Base-by-base conservation (phyloP, 176 grass and related monocot species). In the Carex scoparia region DNA sequence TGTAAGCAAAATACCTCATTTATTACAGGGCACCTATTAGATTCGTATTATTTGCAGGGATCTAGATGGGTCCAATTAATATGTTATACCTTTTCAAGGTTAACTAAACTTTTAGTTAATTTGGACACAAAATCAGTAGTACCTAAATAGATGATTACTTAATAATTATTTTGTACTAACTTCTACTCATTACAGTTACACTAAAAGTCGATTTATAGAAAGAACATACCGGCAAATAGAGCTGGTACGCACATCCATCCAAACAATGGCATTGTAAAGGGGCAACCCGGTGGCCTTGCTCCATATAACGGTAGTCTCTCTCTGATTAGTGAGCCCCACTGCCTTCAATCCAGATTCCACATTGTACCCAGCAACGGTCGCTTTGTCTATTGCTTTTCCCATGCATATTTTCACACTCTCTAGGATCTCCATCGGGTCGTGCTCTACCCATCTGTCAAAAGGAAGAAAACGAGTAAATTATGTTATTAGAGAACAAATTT, bases 181-280 rank as follows among this genome's bases (percentile, higher is more conserved):
- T 75, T 60, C 16, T 31, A 38, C 65, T 48, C 18, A 76, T 18
- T 32, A 61, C 19, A 18, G 33, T 72, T 5, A 73, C 77, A 57
- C 10, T 87, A 23, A 31, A 80, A 76, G 27, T 76, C 23, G 11
- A 23, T 27, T 56, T 27, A 59, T 37, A 4, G 13, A 13, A 7
- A 86, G 71, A 78, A 18, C 33, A 55, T 5, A 94, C 91, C 88
- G 89, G 91, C 96, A 98, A 63, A 98, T 88, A 18, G 91, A 62
- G 78, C 91, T 95, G 71, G 96, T 98, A 65, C 96, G 96, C 57
- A 81, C 93, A 86, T 98, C 96, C 96, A 95, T 98, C 96, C 96
- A 95, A 57, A 98, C 96, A 85, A 98, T 90, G 7, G 96, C 96
- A 81, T 98, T 95, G 84, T 98, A 90, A 1, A 98, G 84, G 3